Evolutionary conservation across 2,329 filamentous ascomycete genomes (phyloP), one percentile per base, ranked within the genome.

Genomic region (Exophiala xenobiotica): DNA sequence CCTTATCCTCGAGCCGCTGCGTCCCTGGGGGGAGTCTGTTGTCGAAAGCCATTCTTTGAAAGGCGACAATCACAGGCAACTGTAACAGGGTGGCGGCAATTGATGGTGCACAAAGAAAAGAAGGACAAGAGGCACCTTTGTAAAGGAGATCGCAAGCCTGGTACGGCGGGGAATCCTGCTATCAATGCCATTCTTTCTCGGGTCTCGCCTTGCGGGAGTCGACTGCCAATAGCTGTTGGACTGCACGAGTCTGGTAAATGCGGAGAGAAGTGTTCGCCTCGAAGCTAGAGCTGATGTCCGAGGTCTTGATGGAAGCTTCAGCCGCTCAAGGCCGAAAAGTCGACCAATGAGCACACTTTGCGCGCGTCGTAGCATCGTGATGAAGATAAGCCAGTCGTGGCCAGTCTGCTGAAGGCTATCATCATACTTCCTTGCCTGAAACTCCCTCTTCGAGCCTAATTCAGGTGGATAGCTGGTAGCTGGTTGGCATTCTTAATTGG

Each of bases 11-110:
- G 26, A 59, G 53, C 18, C 57, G 53, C 22, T 54, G 47, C 16
- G 57, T 59, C 19, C 57, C 57, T 2, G 57, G 57, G 24, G 57
- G 57, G 31, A 59, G 49, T 42, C 31, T 33, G 29, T 33, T 49
- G 11, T 55, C 52, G 49, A 46, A 29, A n/a, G 54, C 26, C 51
- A 54, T 57, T 8, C 16, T 51, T 42, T 16, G 29, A 16, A 33
- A 16, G 3, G 9, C 5, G 5, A 33, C n/a, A n/a, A n/a, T n/a
- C n/a, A n/a, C n/a, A n/a, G n/a, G n/a, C n/a, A n/a, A n/a, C n/a
- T n/a, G n/a, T n/a, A n/a, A n/a, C n/a, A n/a, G n/a, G 6, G 3
- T 9, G 3, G 8, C 1, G 11, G 6, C 1, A 14, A 33, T 14
- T 3, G 29, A 9, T 14, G 14, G 29, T 27, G 26, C 6, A 27